A percentile compares a stretch with the other conserved stretches of the same genome.
phyloP scores from a whole-genome alignment of 352 stramenopile species.

The Phytophthora idaei region DNA sequence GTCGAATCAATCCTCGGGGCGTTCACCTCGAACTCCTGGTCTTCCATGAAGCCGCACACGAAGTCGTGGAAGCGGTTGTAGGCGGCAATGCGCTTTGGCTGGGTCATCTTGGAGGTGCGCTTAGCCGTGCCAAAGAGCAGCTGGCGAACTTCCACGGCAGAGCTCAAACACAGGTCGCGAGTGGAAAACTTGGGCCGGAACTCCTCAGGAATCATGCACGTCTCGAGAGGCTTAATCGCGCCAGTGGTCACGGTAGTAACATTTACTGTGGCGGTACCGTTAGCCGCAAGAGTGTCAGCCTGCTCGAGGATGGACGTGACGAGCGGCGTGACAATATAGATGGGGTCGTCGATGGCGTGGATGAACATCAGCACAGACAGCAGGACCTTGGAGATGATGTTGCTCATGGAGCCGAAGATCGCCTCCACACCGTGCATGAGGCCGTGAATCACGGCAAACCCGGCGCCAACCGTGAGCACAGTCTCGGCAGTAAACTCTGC shows the following conservation, averaged over 20 bases:
- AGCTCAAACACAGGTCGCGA: slow-evolving; percentile 32
- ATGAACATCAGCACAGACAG: slow-evolving; percentile 33
- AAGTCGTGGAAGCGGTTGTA: slow-evolving; percentile 37
- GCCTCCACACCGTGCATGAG: slow-evolving; percentile 28
- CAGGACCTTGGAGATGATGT: slow-evolving; percentile 23
- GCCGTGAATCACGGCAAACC: slow-evolving; percentile 25
- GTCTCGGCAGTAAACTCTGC: slow-evolving; percentile 32
- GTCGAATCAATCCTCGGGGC: slow-evolving; percentile 13
- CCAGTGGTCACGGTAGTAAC: slow-evolving; percentile 3
- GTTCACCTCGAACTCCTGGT: slow-evolving; percentile 35
- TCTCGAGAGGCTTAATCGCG: slow-evolving; percentile 5
- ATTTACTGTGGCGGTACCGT: neutral
- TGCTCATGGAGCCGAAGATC: slow-evolving; percentile 29
- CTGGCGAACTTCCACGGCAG: slow-evolving; percentile 9
- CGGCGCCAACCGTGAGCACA: slow-evolving; percentile 17
- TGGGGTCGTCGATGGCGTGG: slow-evolving; percentile 33
- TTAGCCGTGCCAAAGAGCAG: slow-evolving; percentile 33
- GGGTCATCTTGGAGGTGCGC: slow-evolving; percentile 14
- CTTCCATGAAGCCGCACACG: slow-evolving; percentile 33
- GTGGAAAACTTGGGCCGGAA: slow-evolving; percentile 27
- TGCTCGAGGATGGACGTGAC: slow-evolving; percentile 7
- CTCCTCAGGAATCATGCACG: slow-evolving; percentile 27
- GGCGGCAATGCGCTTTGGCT: slow-evolving; percentile 18
- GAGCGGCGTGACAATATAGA: slow-evolving; percentile 31
- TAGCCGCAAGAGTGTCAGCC: neutral